Evolutionary conservation across 2,329 filamentous ascomycete genomes (phyloP).

Genomic region (Penicillium hordei): DNA sequence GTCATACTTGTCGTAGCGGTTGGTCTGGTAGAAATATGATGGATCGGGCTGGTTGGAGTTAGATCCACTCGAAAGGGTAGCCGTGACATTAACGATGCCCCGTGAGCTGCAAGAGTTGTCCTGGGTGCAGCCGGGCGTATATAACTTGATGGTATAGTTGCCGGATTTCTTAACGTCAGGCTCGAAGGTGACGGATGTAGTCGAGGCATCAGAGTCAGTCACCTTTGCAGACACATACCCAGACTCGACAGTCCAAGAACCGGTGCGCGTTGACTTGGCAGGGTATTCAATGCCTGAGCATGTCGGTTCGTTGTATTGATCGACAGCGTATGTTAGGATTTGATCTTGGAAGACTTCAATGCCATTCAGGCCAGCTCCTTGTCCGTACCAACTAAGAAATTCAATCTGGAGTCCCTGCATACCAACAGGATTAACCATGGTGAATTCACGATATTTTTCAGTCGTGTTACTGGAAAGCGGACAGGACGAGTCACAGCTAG

Average conservation of each 20-base stretch:
- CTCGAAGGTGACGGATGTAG: slow-evolving; percentile 64
- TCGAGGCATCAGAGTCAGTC: slow-evolving; percentile 55
- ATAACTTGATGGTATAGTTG: slow-evolving; percentile 87
- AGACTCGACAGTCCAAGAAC: slow-evolving; percentile 71
- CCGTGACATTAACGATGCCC: slow-evolving; percentile 80
- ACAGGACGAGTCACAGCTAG: slow-evolving; percentile 76
- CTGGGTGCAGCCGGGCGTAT: slow-evolving; percentile 84
- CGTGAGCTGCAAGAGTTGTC: slow-evolving; percentile 74
- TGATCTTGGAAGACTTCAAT: slow-evolving; percentile 85
- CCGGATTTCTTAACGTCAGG: slow-evolving; percentile 86
- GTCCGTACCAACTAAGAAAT: slow-evolving; percentile 82
- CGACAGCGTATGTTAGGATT: slow-evolving; percentile 80
- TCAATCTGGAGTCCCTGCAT: slow-evolving; percentile 87
- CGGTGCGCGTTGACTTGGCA: slow-evolving; percentile 68
- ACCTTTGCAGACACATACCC: slow-evolving; percentile 74
- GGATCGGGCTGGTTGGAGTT: slow-evolving; percentile 53
- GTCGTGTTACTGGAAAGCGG: slow-evolving; percentile 72
- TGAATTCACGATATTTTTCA: slow-evolving; percentile 78
- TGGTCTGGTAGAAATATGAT: slow-evolving; percentile 78
- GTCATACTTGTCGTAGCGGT: slow-evolving; percentile 96
- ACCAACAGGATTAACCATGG: slow-evolving; percentile 81
- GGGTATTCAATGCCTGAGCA: slow-evolving; percentile 67
- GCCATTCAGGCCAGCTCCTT: slow-evolving; percentile 78
- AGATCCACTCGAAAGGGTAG: slow-evolving; percentile 58
- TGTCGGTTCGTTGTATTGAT: slow-evolving; percentile 81